phyloP scores from a whole-genome alignment of 2,329 filamentous ascomycete species.

The Ramularia collo-cygni region DNA sequence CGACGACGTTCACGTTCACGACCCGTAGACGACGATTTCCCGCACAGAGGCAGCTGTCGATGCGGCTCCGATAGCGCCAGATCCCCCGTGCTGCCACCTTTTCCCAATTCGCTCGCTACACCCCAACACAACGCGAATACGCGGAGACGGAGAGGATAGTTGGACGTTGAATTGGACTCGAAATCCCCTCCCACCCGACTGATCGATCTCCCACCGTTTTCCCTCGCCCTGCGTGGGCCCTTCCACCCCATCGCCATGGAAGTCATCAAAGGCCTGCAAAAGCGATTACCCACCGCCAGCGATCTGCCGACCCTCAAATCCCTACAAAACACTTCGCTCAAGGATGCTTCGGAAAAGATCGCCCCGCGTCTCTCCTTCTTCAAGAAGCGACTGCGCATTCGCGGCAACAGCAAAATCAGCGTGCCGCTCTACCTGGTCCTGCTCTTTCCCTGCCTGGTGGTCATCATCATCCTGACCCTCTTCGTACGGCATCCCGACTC shows the following conservation, averaged over 20 bases:
- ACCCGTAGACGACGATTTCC: too few species aligned
- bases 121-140: slow-evolving; percentile 2
- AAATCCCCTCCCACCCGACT: too few species aligned
- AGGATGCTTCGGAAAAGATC: slow-evolving; percentile 36
- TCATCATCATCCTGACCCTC: slow-evolving; percentile 83
- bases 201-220: too few species aligned
- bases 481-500: slow-evolving; percentile 83
- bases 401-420: slow-evolving; percentile 85
- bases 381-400: slow-evolving; percentile 75
- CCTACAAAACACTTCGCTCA: slow-evolving; percentile 28
- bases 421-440: slow-evolving; percentile 89
- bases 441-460: slow-evolving; percentile 83
- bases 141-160: too few species aligned
- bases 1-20: too few species aligned
- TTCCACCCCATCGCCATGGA: slow-evolving; percentile 32
- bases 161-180: too few species aligned
- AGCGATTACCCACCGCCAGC: slow-evolving; percentile 40
- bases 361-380: slow-evolving; percentile 67
- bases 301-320: slow-evolving; percentile 39
- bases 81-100: slow-evolving; percentile 7
- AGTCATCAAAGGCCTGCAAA: slow-evolving; percentile 37
- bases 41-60: too few species aligned
- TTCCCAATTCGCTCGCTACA: slow-evolving; percentile 12
- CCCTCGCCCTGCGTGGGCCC: slow-evolving; percentile 19
- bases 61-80: slow-evolving; percentile 9